phyloP scores from a whole-genome alignment of 257 asterid species.

The Striga asiatica region DNA sequence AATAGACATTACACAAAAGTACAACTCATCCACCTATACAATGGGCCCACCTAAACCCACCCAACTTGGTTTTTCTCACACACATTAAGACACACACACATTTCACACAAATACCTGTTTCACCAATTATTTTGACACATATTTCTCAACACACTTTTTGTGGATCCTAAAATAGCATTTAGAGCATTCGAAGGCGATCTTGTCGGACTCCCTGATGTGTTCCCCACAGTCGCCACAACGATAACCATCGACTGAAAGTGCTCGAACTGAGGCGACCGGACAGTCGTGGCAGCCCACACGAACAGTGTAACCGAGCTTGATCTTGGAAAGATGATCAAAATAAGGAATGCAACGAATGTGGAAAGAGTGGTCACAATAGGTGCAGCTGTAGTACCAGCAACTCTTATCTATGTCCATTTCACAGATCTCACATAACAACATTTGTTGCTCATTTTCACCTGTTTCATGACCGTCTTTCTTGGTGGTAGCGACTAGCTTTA shows the following conservation, averaged over 20 bases:
- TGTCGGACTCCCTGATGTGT: neutral
- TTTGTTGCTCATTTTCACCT: neutral
- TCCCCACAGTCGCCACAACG: neutral
- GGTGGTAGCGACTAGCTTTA: neutral
- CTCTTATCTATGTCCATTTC: neutral
- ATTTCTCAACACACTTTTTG: neutral
- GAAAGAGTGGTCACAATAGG: neutral
- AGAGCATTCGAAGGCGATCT: slow-evolving; percentile 2
- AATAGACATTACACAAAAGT: too few relatives aligned
- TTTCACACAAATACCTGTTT: too few relatives aligned
- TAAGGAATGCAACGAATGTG: slow-evolving; percentile 1
- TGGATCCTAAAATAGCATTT: slow-evolving; percentile 1
- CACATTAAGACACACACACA: too few relatives aligned
- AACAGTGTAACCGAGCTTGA: neutral
- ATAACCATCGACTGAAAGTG: neutral
- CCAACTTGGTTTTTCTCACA: too few relatives aligned
- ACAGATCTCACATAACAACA: slow-evolving; percentile 8
- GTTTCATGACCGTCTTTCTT: fast-evolving
- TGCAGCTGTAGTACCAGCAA: slow-evolving; percentile 10
- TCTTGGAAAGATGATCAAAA: neutral
- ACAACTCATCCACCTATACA: too few relatives aligned
- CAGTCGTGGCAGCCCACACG: neutral
- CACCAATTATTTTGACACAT: too few relatives aligned
- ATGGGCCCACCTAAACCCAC: too few relatives aligned
- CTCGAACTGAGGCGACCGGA: neutral